phyloP scores from a whole-genome alignment of 176 grass and related monocot genomes.

The Zizania latifolia region DNA sequence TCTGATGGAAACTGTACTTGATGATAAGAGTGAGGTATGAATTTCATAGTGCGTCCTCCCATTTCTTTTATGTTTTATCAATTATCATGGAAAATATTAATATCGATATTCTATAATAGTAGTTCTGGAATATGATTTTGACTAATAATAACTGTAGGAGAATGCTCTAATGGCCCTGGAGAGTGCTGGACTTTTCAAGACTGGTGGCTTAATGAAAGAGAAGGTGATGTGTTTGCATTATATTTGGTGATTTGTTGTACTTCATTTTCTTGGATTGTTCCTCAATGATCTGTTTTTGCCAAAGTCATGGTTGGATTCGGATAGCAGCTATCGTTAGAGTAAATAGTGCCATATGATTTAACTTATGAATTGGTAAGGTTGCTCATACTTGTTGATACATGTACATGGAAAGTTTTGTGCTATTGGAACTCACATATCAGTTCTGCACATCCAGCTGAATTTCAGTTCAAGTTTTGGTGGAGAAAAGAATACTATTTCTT shows the following conservation, averaged over 20 bases:
- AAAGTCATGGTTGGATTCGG: background rate
- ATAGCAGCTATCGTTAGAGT: background rate
- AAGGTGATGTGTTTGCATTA: slow-evolving; percentile 49
- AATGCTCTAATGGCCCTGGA: slow-evolving; percentile 65
- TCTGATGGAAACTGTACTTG: slow-evolving; percentile 88
- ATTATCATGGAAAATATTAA: background rate
- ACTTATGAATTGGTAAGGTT: background rate
- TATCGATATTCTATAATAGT: background rate
- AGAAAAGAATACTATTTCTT: background rate
- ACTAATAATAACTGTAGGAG: slow-evolving; percentile 45
- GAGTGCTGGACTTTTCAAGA: slow-evolving; percentile 61
- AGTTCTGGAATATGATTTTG: slow-evolving; percentile 8
- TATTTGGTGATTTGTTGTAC: background rate
- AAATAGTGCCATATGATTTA: background rate
- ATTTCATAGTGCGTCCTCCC: background rate
- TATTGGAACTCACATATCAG: background rate
- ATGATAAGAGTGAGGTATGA: slow-evolving; percentile 78
- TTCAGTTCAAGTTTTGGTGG: background rate
- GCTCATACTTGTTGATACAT: background rate
- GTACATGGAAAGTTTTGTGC: background rate
- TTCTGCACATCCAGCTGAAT: background rate
- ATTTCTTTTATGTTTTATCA: background rate
- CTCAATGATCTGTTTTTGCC: background rate
- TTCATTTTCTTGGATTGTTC: background rate
- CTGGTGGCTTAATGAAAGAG: slow-evolving; percentile 73